These are phyloP conservation scores for Kwoniella sp. DNA, from an alignment of 768 basidiomycete species.

Conservation along the genomic window DNA sequence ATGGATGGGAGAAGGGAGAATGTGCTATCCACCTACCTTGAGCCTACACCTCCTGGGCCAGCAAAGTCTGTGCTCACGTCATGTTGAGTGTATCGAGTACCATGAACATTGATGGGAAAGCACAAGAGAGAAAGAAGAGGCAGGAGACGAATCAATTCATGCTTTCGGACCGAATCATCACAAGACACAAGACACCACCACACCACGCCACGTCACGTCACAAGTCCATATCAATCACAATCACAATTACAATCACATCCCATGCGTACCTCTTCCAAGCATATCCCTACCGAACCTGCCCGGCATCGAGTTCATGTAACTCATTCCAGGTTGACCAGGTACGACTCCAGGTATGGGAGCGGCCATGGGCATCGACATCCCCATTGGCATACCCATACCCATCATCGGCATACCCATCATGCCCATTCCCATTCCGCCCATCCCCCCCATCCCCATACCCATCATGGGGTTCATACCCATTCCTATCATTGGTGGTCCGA, in stretches of 20 bases:
- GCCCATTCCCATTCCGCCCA: conserved; percentile 24
- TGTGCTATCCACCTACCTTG: conserved; percentile 24
- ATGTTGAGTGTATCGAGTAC: not conserved
- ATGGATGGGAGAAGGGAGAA: not conserved
- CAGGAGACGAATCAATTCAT: conserved; percentile 20
- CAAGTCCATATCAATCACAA: too few species aligned
- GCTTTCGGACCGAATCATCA: not conserved
- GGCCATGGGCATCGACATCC: conserved; percentile 39
- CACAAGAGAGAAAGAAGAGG: not conserved
- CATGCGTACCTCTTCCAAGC: conserved; percentile 47
- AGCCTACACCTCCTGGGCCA: conserved; percentile 50
- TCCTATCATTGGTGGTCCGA: conserved; percentile 31
- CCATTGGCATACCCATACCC: conserved; percentile 29
- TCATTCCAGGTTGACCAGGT: conserved; percentile 51
- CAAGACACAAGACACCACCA: too few species aligned
- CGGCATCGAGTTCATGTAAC: conserved; percentile 43
- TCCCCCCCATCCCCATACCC: conserved; percentile 24
- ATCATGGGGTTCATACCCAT: conserved; percentile 16
- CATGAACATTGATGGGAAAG: not conserved
- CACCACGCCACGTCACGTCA: not conserved
- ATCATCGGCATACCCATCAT: conserved; percentile 38
- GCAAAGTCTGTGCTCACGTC: conserved; percentile 41
- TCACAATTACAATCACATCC: conserved; percentile 10
- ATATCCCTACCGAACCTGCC: conserved; percentile 50
- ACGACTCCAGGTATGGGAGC: conserved; percentile 44